Evolutionary conservation across 225 moss, liverwort and hornwort genomes (phyloP).

Genomic region (Pseudisothecium myosuroides): DNA sequence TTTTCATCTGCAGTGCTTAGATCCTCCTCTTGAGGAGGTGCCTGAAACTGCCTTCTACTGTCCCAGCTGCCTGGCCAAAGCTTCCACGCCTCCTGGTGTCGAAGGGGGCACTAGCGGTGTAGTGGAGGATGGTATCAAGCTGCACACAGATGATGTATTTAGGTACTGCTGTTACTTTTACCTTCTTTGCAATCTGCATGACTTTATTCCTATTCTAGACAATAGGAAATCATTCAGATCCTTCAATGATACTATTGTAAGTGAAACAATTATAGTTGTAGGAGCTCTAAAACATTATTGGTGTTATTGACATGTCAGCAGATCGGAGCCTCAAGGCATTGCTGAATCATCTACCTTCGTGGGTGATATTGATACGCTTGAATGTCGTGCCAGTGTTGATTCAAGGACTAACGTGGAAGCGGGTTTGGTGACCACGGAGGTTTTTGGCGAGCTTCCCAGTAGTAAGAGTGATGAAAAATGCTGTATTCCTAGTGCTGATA

Average conservation of each 20-base stretch:
- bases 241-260: background rate
- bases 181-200: background rate
- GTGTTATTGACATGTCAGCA: background rate
- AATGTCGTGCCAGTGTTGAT: background rate
- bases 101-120: background rate
- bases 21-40: slow-evolving; percentile 23
- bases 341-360: slow-evolving; percentile 1
- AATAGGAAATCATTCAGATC: background rate
- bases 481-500: background rate
- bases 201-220: background rate
- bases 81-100: background rate
- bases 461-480: background rate
- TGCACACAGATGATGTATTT: background rate
- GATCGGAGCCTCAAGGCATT: slow-evolving; percentile 3
- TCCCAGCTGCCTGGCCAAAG: slow-evolving; percentile 18
- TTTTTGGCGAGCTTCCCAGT: background rate
- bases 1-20: slow-evolving; percentile 37
- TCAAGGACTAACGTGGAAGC: background rate
- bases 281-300: background rate
- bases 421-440: background rate
- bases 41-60: slow-evolving; percentile 19
- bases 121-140: background rate
- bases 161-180: slow-evolving; percentile 10
- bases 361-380: background rate
- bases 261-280: background rate